Conservation (phyloP, 2,329 filamentous ascomycete genomes). For the Esteya vermicola region DNA sequence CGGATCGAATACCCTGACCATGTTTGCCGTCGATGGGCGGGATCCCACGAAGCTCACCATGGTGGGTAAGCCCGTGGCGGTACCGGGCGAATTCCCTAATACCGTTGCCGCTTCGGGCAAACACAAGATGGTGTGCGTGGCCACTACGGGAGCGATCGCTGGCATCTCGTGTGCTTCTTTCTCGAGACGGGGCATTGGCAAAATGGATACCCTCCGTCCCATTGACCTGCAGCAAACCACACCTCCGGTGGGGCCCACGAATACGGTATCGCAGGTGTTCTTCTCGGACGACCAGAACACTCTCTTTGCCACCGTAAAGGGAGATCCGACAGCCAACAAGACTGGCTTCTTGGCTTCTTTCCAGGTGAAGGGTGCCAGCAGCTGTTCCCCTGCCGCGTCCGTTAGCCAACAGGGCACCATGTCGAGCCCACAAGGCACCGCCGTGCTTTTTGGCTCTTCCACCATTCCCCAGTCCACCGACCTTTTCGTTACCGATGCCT, state of each 20-base stretch:
- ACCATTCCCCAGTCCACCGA: conserved; percentile 27
- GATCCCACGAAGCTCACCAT: conserved; percentile 28
- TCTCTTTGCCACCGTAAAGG: conserved; percentile 46
- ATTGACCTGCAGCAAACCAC: conserved; percentile 41
- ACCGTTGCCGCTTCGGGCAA: conserved; percentile 32
- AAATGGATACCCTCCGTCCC: conserved; percentile 28
- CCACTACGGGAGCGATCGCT: conserved; percentile 25
- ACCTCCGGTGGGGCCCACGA: conserved; percentile 41
- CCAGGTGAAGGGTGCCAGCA: conserved; percentile 11
- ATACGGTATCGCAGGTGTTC: conserved; percentile 46
- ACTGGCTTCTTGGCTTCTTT: conserved; percentile 42
- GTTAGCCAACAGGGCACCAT: conserved; percentile 16
- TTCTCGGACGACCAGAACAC: conserved; percentile 39
- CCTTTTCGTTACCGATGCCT: conserved; percentile 42
- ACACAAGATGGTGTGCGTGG: conserved; percentile 30
- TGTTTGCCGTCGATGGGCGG: conserved; percentile 27
- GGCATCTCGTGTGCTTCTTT: conserved; percentile 31
- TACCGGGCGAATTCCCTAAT: conserved; percentile 37
- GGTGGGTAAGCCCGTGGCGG: conserved; percentile 17
- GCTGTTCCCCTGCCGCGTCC: conserved; percentile 4
- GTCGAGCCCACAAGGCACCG: conserved; percentile 37
- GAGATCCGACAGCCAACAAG: conserved; percentile 37
- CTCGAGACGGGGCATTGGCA: conserved; percentile 20
- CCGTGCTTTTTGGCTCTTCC: conserved; percentile 37
- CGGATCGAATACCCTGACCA: conserved; percentile 33